Base-by-base conservation (phyloP, 2,329 filamentous ascomycete species). In the Fusarium falciforme region DNA sequence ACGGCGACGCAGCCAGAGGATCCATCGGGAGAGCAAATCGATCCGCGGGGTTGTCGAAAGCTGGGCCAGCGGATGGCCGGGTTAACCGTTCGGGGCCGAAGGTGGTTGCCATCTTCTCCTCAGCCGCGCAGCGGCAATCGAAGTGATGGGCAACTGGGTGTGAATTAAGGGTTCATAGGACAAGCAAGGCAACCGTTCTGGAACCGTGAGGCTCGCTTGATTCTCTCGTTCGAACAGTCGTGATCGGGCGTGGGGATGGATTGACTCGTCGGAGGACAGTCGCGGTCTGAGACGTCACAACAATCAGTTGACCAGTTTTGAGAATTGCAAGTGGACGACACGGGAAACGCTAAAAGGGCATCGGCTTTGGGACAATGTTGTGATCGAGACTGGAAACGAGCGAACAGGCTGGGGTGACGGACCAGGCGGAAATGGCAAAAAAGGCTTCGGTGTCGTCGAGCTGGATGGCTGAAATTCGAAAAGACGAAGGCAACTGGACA, bases 91-190 rank as follows among this genome's bases (percentile, higher is more conserved):
- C 83, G 58, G 83, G 79, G 67, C 80, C 82, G 74, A 82, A 82
- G 71, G 82, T 76, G 71, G 84, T 83, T 80, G 84, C 83, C 83
- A 85, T 85, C 77, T 75, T 83, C 79, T 79, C 79, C 81, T 79
- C 72, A 82, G 85, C 86, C 86, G 86, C 86, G 78, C 84, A 80
- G 84, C 86, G 85, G 85, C 86, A 83, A 82, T 80, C 83, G 80
- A 83, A 82, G 79, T 76, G 82, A 85, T 80, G 81, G 80, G 74
- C 82, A 83, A 82, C 83, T 83, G 83, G 69, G 70, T 68, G 35
- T 61, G 68, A 73, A 73, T 77, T 75, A 76, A 68, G 75, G 71
- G 80, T 79, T 84, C 86, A 88, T 88, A 81, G 80, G 78, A 78
- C 68, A 68, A 67, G 59, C 61, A 67, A 49, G 52, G 36, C 40